Conservation (phyloP, 2,329 filamentous ascomycete genomes). For the Aspergillus alliaceus region DNA sequence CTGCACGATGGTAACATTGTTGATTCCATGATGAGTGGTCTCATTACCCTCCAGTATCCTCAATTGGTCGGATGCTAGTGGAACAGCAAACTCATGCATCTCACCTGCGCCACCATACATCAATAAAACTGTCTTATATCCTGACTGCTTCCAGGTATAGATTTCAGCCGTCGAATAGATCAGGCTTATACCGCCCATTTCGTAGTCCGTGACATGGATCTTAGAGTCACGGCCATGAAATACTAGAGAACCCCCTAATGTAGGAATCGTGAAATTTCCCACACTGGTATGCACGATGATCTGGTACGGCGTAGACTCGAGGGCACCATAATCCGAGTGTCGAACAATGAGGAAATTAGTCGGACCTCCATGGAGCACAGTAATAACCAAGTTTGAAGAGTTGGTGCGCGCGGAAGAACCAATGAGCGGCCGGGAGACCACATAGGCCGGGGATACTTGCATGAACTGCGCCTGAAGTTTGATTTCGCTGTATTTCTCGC, state of each 20-base stretch:
- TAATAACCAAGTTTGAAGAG: too few species aligned
- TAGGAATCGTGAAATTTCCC: slow-evolving; percentile 2
- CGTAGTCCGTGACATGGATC: slow-evolving; percentile 32
- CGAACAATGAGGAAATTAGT: slow-evolving; percentile 6
- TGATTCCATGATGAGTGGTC: too few species aligned
- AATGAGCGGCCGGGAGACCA: too few species aligned
- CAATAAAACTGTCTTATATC: slow-evolving; percentile 26
- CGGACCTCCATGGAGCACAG: too few species aligned
- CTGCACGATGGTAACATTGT: too few species aligned
- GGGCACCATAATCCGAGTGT: slow-evolving; percentile 19
- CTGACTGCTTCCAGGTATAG: slow-evolving; percentile 17
- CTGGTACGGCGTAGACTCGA: too few species aligned
- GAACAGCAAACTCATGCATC: slow-evolving; percentile 27
- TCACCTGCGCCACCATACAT: slow-evolving; percentile 30
- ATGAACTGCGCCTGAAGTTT: slow-evolving; percentile 76
- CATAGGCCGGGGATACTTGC: slow-evolving; percentile 68
- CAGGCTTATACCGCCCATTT: slow-evolving; percentile 25
- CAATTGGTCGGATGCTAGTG: too few species aligned
- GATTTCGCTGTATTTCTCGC: slow-evolving; percentile 75
- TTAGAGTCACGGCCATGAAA: slow-evolving; percentile 17
- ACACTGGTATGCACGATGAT: not conserved
- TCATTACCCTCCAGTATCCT: too few species aligned
- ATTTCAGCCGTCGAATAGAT: slow-evolving; percentile 35
- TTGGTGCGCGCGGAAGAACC: too few species aligned
- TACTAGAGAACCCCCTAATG: too few species aligned